phyloP scores from a whole-genome alignment of 257 asterid genomes.

The Nicotiana sylvestris region DNA sequence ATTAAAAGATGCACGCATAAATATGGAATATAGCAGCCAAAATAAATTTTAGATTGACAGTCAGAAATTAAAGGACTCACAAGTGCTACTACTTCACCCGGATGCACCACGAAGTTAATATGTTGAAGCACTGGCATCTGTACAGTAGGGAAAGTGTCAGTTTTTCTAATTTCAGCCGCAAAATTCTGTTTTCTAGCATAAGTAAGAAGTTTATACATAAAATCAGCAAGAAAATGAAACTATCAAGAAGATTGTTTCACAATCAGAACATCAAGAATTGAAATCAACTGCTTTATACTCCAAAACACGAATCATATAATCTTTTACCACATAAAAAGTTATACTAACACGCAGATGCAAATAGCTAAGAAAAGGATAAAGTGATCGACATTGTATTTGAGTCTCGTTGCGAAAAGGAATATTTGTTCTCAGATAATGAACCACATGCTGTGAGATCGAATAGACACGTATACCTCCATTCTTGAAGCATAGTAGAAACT shows the following conservation, averaged over 20 bases:
- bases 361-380: not conserved
- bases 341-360: not conserved
- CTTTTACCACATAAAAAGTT: not conserved
- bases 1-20: constrained; percentile 1
- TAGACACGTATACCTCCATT: constrained; percentile 42
- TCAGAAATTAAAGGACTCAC: constrained; percentile 42
- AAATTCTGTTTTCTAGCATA: not conserved
- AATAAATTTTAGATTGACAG: not conserved
- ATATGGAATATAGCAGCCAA: not conserved
- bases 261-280: not conserved
- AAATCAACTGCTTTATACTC: not conserved
- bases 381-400: not conserved
- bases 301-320: not conserved
- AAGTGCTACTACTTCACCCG: constrained; percentile 88
- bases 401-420: not conserved
- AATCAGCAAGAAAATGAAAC: not conserved
- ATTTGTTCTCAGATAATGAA: not conserved
- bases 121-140: constrained; percentile 70
- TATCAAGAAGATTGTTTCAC: not conserved
- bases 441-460: not conserved
- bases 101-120: constrained; percentile 64
- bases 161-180: not conserved
- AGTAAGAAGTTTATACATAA: not conserved
- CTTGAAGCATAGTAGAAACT: constrained; percentile 79
- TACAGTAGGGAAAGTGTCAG: constrained; percentile 22